These are phyloP conservation scores for Orychophragmus violaceus DNA, from an alignment of 345 rosid species.

Conservation along the genomic window DNA sequence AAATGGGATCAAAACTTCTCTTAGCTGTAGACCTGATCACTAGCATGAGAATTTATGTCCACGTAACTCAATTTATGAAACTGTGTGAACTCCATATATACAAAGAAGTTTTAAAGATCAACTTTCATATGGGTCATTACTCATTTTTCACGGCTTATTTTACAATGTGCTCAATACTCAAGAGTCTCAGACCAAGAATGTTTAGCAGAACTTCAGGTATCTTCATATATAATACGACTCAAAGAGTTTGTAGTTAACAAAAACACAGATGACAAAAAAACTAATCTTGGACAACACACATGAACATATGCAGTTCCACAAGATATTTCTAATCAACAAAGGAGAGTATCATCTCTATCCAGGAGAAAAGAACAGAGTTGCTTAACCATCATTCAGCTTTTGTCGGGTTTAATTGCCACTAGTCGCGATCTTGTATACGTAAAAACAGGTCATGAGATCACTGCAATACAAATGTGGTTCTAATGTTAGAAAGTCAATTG, in stretches of 20 bases:
- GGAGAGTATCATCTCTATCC: conserved; percentile 5
- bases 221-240: background rate
- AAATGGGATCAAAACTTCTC: background rate
- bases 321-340: conserved; percentile 13
- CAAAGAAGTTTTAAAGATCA: background rate
- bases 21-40: background rate
- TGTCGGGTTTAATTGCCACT: conserved; percentile 74
- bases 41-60: background rate
- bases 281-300: conserved; percentile 1
- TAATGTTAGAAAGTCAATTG: background rate
- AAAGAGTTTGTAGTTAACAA: conserved; percentile 5
- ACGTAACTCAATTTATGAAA: background rate
- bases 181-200: background rate
- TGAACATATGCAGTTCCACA: background rate
- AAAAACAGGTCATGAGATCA: conserved; percentile 79
- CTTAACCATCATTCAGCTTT: conserved; percentile 55
- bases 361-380: background rate
- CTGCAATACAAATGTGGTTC: conserved; percentile 44
- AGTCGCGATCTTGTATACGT: conserved; percentile 70
- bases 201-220: background rate
- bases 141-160: too few species aligned
- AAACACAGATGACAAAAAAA: conserved; percentile 17
- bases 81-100: background rate
- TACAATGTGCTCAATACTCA: conserved; percentile 1
- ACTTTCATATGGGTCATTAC: background rate